phyloP scores from a whole-genome alignment of 2,329 filamentous ascomycete genomes.

The Torrubiella hemipterigena region DNA sequence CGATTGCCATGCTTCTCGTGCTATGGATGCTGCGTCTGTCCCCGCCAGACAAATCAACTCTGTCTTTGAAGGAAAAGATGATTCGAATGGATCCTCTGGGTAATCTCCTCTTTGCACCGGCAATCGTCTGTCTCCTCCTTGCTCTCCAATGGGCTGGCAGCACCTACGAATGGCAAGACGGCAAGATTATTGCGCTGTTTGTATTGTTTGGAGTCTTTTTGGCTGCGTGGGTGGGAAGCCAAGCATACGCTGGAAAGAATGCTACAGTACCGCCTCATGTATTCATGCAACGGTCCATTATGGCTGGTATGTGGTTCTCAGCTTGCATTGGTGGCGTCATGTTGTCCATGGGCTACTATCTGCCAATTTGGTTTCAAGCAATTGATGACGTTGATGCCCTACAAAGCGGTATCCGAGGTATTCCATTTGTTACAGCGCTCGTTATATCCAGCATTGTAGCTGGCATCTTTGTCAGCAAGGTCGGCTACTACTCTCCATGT shows the following conservation, averaged over 20 bases:
- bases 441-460: constrained; percentile 14
- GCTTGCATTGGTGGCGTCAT: constrained; percentile 8
- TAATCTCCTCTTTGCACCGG: constrained; percentile 7
- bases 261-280: constrained; percentile 23
- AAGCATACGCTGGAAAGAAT: constrained; percentile 16
- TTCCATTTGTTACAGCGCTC: constrained; percentile 17
- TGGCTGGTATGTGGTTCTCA: constrained; percentile 8
- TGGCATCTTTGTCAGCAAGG: constrained; percentile 13
- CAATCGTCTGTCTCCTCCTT: constrained; percentile 25
- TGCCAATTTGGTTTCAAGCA: constrained; percentile 21
- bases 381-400: constrained; percentile 17
- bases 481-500: constrained; percentile 21
- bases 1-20: constrained; percentile 10
- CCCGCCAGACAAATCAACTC: background rate
- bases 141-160: constrained; percentile 30
- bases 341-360: constrained; percentile 17
- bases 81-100: constrained; percentile 9
- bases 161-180: constrained; percentile 17
- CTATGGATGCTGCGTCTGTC: constrained; percentile 11
- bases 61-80: constrained; percentile 4
- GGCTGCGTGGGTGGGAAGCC: constrained; percentile 15
- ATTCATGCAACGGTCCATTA: constrained; percentile 18
- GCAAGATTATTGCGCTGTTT: constrained; percentile 18
- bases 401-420: constrained; percentile 18
- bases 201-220: constrained; percentile 15